A percentile compares a stretch with the other conserved stretches of the same genome.
Conservation (phyloP, 2,329 filamentous ascomycete genomes). For the Pestalotiopsis sp. region DNA sequence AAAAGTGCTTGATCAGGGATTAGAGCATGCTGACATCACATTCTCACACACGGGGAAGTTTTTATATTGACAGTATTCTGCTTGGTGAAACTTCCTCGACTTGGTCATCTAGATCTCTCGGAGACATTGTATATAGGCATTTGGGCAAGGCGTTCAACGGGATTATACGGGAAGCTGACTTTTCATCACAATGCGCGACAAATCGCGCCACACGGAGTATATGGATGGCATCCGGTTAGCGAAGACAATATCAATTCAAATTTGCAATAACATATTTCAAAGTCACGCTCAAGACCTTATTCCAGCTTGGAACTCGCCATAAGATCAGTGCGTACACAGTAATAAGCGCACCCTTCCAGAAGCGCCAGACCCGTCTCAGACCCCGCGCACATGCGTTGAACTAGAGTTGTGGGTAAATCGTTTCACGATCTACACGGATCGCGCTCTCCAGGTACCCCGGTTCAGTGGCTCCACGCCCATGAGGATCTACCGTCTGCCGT, state of each 20-base stretch:
- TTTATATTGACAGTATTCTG: not conserved
- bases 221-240: not conserved
- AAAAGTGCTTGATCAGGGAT: conserved; percentile 23
- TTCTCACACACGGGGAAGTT: not conserved
- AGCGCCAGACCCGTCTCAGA: not conserved
- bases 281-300: no score
- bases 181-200: not conserved
- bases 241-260: not conserved
- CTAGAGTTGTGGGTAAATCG: not conserved
- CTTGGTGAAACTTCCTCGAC: not conserved
- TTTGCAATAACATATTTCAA: no score
- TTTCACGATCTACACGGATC: not conserved
- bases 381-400: not conserved
- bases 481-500: no score
- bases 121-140: not conserved
- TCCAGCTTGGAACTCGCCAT: no score
- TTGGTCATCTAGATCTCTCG: not conserved
- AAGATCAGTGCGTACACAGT: no score
- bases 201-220: not conserved
- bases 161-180: not conserved
- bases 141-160: not conserved
- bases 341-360: no score
- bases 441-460: not conserved
- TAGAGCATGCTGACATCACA: not conserved
- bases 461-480: not conserved